Evolutionary conservation across 805 yeast species (phyloP).

Genomic region (Teunomyces gatunensis): DNA sequence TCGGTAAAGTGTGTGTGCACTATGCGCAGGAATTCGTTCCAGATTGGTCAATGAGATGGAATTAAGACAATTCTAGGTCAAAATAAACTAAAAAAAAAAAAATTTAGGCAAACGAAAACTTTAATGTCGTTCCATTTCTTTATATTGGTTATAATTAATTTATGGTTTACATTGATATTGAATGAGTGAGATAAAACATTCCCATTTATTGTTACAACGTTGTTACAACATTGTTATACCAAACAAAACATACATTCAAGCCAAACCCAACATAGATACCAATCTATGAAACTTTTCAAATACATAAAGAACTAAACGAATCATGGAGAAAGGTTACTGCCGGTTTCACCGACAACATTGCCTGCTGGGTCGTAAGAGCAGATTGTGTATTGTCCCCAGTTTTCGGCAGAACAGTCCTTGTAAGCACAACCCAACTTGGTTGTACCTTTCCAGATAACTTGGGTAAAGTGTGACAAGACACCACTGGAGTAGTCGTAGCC

Average conservation of each 20-base stretch:
- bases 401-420: conserved; percentile 50
- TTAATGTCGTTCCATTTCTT: too few relatives aligned
- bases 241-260: background rate
- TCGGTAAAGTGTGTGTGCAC: background rate
- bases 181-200: too few relatives aligned
- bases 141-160: too few relatives aligned
- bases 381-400: conserved; percentile 57
- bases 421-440: conserved; percentile 69
- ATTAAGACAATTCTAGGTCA: too few relatives aligned
- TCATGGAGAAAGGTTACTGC: conserved; percentile 11
- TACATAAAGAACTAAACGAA: background rate
- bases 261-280: background rate
- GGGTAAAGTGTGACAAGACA: conserved; percentile 66
- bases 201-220: background rate
- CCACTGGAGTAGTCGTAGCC: conserved; percentile 26
- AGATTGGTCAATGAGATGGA: too few relatives aligned
- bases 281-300: background rate
- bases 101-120: too few relatives aligned
- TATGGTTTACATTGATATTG: too few relatives aligned
- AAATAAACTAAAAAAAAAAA: too few relatives aligned
- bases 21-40: background rate
- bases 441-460: conserved; percentile 68
- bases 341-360: conserved; percentile 50
- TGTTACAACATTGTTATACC: background rate
- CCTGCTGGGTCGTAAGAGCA: conserved; percentile 79